Evolutionary conservation across 2,329 filamentous ascomycete genomes (phyloP).

Genomic region (Colletotrichum sp.): DNA sequence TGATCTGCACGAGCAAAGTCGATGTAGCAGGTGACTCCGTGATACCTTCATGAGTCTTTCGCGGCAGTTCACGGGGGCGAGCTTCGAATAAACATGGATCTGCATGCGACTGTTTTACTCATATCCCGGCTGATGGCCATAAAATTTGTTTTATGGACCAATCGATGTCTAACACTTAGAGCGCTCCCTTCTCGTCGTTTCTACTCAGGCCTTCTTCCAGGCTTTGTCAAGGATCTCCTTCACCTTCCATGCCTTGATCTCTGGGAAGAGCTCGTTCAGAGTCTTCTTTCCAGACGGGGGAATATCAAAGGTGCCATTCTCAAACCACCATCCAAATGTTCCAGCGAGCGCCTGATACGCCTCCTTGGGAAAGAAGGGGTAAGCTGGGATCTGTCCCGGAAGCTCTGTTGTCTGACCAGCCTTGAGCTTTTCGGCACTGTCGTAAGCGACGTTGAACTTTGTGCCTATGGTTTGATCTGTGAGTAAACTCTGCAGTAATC

Average conservation of each 20-base stretch:
- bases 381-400: constrained; percentile 26
- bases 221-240: constrained; percentile 26
- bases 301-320: constrained; percentile 24
- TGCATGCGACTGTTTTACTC: background rate
- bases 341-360: constrained; percentile 26
- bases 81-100: background rate
- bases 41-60: background rate
- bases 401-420: constrained; percentile 38
- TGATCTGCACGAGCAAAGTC: background rate
- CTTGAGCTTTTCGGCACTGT: constrained; percentile 36
- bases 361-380: constrained; percentile 29
- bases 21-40: background rate
- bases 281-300: constrained; percentile 3
- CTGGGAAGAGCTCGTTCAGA: constrained; percentile 24
- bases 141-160: background rate
- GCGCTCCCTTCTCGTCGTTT: background rate
- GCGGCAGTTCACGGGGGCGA: background rate
- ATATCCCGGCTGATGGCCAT: background rate
- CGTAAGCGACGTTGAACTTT: constrained; percentile 38
- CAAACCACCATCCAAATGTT: constrained; percentile 26
- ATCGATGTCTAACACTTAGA: background rate
- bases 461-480: constrained; percentile 22
- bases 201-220: constrained; percentile 22
- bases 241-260: constrained; percentile 28
- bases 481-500: background rate